Percentiles rank a stretch among this genome's conserved stretches.
Conservation (phyloP, 2,329 filamentous ascomycete species). For the Scedosporium boydii region DNA sequence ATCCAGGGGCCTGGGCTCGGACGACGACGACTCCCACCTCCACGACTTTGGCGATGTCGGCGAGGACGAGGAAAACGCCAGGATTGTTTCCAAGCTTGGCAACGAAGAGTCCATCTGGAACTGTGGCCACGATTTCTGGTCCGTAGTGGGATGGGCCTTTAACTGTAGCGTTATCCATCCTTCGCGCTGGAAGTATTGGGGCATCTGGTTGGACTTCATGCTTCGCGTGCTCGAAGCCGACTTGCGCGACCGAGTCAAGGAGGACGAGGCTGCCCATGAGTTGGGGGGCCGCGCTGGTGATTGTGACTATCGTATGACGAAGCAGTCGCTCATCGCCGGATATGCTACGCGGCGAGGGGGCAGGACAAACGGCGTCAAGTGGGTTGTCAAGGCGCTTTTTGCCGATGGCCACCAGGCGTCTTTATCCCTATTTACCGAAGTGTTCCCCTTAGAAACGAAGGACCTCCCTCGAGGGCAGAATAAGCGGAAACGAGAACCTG, state of each 20-base stretch:
- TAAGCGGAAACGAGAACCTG: slow-evolving; percentile 38
- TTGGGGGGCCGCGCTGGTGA: slow-evolving; percentile 11
- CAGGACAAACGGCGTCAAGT: slow-evolving; percentile 35
- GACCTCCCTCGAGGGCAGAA: slow-evolving; percentile 28
- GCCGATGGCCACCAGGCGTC: slow-evolving; percentile 51
- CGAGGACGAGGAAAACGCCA: slow-evolving; percentile 37
- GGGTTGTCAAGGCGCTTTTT: slow-evolving; percentile 57
- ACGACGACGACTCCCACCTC: slow-evolving; percentile 29
- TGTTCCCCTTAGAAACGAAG: slow-evolving; percentile 58
- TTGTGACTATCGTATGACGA: slow-evolving; percentile 9
- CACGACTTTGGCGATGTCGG: slow-evolving; percentile 29
- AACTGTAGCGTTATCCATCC: slow-evolving; percentile 72
- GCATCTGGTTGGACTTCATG: slow-evolving; percentile 69
- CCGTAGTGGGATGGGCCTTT: slow-evolving; percentile 81
- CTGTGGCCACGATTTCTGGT: slow-evolving; percentile 82
- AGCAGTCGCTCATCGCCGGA: slow-evolving; percentile 46
- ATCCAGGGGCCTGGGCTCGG: slow-evolving; percentile 22
- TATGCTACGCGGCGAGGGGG: slow-evolving; percentile 43
- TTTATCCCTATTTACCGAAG: slow-evolving; percentile 48
- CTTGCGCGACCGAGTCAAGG: slow-evolving; percentile 38
- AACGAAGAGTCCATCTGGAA: slow-evolving; percentile 60
- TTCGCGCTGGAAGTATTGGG: slow-evolving; percentile 74
- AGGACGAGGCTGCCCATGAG: slow-evolving; percentile 10
- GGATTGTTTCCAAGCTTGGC: slow-evolving; percentile 50
- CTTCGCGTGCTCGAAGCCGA: slow-evolving; percentile 68